Conservation (phyloP, 169 alveolate species). For the Plasmodium gaboni region DNA sequence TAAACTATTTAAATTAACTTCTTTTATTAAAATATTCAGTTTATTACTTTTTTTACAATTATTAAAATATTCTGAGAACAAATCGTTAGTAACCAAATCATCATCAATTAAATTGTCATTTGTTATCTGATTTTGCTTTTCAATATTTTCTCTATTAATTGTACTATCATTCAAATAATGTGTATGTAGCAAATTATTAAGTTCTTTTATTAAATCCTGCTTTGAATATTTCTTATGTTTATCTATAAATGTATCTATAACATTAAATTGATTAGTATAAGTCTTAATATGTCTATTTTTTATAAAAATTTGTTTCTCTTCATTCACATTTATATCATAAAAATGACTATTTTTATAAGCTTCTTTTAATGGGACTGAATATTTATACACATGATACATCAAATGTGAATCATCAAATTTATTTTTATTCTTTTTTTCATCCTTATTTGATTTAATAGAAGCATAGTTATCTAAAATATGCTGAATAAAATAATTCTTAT, state of each 20-base stretch:
- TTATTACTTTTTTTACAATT: constrained; percentile 45
- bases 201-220: constrained; percentile 8
- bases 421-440: constrained; percentile 27
- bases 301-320: constrained; percentile 5
- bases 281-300: constrained; percentile 22
- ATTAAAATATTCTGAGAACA: constrained; percentile 72
- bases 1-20: constrained; percentile 46
- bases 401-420: constrained; percentile 42
- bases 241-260: constrained; percentile 60
- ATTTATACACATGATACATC: constrained; percentile 31
- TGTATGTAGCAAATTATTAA: constrained; percentile 40
- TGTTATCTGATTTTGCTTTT: neutral
- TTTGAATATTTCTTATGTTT: constrained; percentile 53
- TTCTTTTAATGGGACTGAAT: constrained; percentile 8
- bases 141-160: neutral
- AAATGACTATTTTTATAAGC: neutral
- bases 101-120: constrained; percentile 42
- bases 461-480: constrained; percentile 53
- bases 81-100: constrained; percentile 49
- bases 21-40: constrained; percentile 60
- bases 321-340: neutral
- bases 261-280: constrained; percentile 27
- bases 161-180: constrained; percentile 10
- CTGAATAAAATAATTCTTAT: constrained; percentile 20
- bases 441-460: constrained; percentile 23